Base-by-base conservation (phyloP, 1,284 basidiomycete genomes). In the Ustilago sp. region DNA sequence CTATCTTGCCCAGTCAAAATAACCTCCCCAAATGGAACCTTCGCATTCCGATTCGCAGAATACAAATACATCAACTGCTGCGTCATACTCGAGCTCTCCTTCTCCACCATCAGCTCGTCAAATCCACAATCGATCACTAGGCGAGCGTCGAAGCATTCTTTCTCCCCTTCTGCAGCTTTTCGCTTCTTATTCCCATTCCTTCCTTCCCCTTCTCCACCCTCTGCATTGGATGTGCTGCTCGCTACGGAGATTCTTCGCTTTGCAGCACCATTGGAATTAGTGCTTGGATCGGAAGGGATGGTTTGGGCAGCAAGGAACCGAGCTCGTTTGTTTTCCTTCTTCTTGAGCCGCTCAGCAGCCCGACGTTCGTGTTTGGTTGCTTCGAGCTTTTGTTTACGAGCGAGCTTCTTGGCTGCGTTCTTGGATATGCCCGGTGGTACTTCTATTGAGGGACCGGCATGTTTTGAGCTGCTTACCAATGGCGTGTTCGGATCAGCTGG, bases 81-180 rank as follows among this genome's bases (percentile, higher is more conserved):
- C 54, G 90, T 90, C 84, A 99, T 89, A 19, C 94, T 97, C 70
- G 89, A 90, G 70, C 96, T 89, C 88, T 99, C 97, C 93, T 94
- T 95, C 63, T 95, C 94, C 55, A 88, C 91, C 97, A 99, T 99
- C 87, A 92, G 89, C 54, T 94, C 91, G 86, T 99, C 97, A 85
- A 99, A 99, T 2, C 92, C 94, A 8, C 97, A 89, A 87, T 99
- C 97, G 34, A 99, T 87, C 23, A 97, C 90, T 2, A 99, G 89
- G 39, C 89, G 90, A 19, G 83, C 83, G 43, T 65, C 61, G 83
- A 94, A 95, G 32, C 85, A 89, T 63, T 77, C 86, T 72, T 62
- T 67, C 35, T 87, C 87, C 63, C 82, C 85, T 63, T 86, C 88
- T 53, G 85, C 82, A 48, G 82, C 86, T 57, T 76, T 45, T 11